Conservation (phyloP, 257 asterid species). For the Anisodus tanguticus region DNA sequence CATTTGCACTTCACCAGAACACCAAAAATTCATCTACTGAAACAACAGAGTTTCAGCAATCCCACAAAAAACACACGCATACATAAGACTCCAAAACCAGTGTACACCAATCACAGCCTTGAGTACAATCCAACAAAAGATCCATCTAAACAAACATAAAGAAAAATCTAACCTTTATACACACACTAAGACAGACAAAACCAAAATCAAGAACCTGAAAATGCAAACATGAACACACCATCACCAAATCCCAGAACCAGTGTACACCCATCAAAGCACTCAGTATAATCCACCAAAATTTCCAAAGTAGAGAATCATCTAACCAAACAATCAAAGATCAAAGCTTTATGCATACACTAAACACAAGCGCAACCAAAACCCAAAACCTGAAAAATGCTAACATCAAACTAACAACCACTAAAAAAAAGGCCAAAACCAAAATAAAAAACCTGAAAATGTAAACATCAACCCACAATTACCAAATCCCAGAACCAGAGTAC, state of each 20-base stretch:
- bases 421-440: neutral
- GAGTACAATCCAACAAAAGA: neutral
- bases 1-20: slow-evolving; percentile 16
- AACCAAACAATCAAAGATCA: neutral
- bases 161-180: neutral
- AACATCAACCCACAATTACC: neutral
- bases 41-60: slow-evolving; percentile 5
- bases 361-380: neutral
- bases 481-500: neutral
- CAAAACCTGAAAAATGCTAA: no score
- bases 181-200: neutral
- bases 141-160: slow-evolving; percentile 7
- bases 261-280: neutral
- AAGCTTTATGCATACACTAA: neutral
- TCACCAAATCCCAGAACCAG: slow-evolving; percentile 5
- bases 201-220: neutral
- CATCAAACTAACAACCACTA: no score
- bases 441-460: neutral
- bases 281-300: slow-evolving; percentile 7
- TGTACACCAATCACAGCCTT: neutral
- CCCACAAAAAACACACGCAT: neutral
- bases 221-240: neutral
- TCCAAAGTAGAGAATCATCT: neutral
- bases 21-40: neutral
- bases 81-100: neutral